phyloP scores from a whole-genome alignment of 805 yeast genomes.

The Priceomyces fermenticarens region DNA sequence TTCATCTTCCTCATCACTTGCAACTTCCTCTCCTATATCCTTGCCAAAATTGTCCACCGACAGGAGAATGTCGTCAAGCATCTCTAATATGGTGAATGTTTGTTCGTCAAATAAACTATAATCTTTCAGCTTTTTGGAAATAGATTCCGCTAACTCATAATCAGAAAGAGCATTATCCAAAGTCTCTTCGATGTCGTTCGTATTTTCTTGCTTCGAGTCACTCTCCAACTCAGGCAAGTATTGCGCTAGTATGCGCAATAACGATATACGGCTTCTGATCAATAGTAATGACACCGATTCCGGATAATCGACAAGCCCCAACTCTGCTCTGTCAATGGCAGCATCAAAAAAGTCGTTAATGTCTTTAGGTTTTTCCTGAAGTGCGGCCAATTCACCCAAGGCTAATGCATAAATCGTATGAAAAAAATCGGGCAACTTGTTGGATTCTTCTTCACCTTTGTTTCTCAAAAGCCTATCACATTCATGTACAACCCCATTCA shows the following conservation, averaged over 20 bases:
- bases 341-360: slow-evolving; percentile 62
- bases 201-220: slow-evolving; percentile 35
- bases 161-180: slow-evolving; percentile 46
- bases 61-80: slow-evolving; percentile 66
- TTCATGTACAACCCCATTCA: slow-evolving; percentile 89
- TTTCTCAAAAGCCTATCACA: slow-evolving; percentile 75
- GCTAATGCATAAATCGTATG: slow-evolving; percentile 75
- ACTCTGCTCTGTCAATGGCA: slow-evolving; percentile 64
- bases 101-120: slow-evolving; percentile 37
- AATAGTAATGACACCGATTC: slow-evolving; percentile 47
- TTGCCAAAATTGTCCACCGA: slow-evolving; percentile 65
- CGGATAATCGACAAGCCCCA: slow-evolving; percentile 53
- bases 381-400: slow-evolving; percentile 59
- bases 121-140: slow-evolving; percentile 19
- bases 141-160: slow-evolving; percentile 43
- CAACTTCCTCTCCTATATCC: slow-evolving; percentile 41
- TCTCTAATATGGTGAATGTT: slow-evolving; percentile 50
- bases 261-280: slow-evolving; percentile 52
- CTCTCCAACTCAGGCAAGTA: slow-evolving; percentile 49
- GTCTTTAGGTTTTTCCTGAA: slow-evolving; percentile 36
- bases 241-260: slow-evolving; percentile 59
- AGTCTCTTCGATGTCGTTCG: slow-evolving; percentile 27
- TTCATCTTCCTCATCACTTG: slow-evolving; percentile 36
- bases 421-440: slow-evolving; percentile 46
- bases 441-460: slow-evolving; percentile 8